Base-by-base conservation (phyloP, 164 flowering plant genomes). In the Echeveria elegans region DNA sequence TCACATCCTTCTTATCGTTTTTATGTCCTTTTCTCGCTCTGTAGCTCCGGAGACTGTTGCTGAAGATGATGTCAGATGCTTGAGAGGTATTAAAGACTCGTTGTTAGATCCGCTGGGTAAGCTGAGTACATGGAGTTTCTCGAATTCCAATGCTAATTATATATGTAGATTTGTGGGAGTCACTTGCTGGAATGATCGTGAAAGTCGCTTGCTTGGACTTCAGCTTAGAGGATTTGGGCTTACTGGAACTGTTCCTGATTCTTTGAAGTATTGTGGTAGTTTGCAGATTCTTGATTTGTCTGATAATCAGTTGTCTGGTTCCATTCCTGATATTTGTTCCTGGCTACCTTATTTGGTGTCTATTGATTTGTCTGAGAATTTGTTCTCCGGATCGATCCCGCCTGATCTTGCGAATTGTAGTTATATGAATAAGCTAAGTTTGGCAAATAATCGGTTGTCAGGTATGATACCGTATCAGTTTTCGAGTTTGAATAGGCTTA, bases 121-220 rank as follows among this genome's bases (percentile, higher is more conserved):
- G 65, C 77, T 85, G 8, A 53, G 21, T 21, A 71, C 76, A 4
- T 86, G 92, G 92, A 70, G 21, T 53, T 85, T 87, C 72, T 8
- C 59, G 5, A 85, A 82, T 77, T 12, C 72, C 0, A 19, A 83
- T 0, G 74, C 69, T 11, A 84, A 80, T 0, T 77, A 66, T 67
- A 32, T 86, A 32, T 86, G 89, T 81, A 69, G 72, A 4, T 82
- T 83, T 68, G 79, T 72, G 1, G 89, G 87, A 0, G 85, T 82
- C 3, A 15, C 82, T 1, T 87, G 92, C 74, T 87, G 92, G 92
- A 87, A 83, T 63, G 80, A 73, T 26, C 78, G 70, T 5, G 92
- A 87, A 70, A 83, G 83, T 32, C 75, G 89, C 23, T 23, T 87
- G 0, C 36, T 83, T 65, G 71, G 53, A 26, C 74, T 87, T 6